Evolutionary conservation across 1,139 yeast genomes (phyloP).

Genomic region (Geotrichum fermentans): DNA sequence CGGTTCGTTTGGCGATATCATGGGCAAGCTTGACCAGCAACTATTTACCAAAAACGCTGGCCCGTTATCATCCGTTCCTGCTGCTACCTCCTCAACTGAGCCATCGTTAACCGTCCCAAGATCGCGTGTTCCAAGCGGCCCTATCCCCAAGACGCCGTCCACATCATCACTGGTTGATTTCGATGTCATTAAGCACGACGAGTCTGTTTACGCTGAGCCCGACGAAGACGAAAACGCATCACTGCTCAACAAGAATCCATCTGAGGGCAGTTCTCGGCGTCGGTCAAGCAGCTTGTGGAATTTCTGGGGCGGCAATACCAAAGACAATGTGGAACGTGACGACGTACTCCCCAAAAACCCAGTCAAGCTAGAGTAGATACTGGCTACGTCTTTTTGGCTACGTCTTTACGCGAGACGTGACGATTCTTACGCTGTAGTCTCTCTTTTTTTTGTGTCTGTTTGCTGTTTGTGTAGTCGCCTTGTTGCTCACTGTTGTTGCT

Average conservation of each 20-base stretch:
- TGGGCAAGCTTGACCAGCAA: slow-evolving; percentile 4
- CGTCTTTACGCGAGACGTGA: too few species aligned
- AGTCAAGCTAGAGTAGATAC: slow-evolving; percentile 13
- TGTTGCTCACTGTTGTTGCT: too few species aligned
- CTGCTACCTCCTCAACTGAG: neutral
- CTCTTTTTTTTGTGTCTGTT: too few species aligned
- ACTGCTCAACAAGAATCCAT: neutral
- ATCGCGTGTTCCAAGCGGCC: neutral
- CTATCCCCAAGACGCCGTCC: slow-evolving; percentile 8
- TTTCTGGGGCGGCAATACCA: neutral
- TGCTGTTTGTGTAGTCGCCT: too few species aligned
- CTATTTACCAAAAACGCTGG: slow-evolving; percentile 4
- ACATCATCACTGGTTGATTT: slow-evolving; percentile 14
- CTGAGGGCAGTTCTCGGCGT: neutral
- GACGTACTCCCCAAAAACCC: slow-evolving; percentile 12
- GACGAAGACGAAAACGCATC: slow-evolving; percentile 7
- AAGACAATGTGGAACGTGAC: neutral
- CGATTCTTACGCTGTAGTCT: too few species aligned
- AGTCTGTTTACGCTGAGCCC: slow-evolving; percentile 6
- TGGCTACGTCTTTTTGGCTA: neutral
- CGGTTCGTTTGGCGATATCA: slow-evolving; percentile 6
- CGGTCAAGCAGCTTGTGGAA: neutral
- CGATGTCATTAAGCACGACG: slow-evolving; percentile 17
- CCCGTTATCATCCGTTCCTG: neutral
- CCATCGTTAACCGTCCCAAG: neutral